Base-by-base conservation (phyloP, 1,284 basidiomycete species). In the Mycosarcoma maydis region DNA sequence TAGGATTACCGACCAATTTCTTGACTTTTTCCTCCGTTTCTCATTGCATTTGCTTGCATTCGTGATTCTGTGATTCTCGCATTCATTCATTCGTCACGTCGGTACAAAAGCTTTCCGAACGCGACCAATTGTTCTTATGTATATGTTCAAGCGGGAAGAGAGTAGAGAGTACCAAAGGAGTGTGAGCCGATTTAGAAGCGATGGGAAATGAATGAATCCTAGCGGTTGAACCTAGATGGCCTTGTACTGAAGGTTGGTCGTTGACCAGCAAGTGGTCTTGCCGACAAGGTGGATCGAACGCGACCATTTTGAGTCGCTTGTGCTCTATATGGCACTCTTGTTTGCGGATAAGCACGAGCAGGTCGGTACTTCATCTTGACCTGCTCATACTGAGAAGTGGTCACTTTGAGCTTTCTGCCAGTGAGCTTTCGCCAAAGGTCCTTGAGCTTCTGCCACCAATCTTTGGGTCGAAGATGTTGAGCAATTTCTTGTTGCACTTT, bases 401-500 rank as follows among this genome's bases (percentile, higher is more conserved):
- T 48, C 2, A 57, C 49, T 19, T 52, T 48, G 27, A 64, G 23
- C 11, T 24, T 36, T 9, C 45, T 23, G 7, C 38, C 23, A 10
- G 44, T 52, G 13, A 50, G 14, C 22, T n/a, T 27, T 9, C 36
- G 27, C 24, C 23, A 44, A 2, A 40, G n/a, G 32, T 64, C 60
- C 39, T 64, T 52, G n/a, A 48, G 2, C 22, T 41, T 33, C n/a
- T 64, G 60, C 10, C 14, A 7, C 54, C 49, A 53, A 14, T 23
- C 40, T 10, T 20, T 29, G 1, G 54, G 40, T 19, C 60, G 36
- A 16, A 64, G 44, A 19, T 64, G 60, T 13, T 33, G 43, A 10
- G 27, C 32, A 16, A 62, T 44, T 22, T 24, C 11, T 10, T 48
- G 45, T 30, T 23, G n/a, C 2, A 30, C 49, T 2, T 17, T 3